A percentile compares a stretch with the other conserved stretches of the same genome.
phyloP scores from a whole-genome alignment of 371 early-diverging fungal genomes.

The Mucor indicus region DNA sequence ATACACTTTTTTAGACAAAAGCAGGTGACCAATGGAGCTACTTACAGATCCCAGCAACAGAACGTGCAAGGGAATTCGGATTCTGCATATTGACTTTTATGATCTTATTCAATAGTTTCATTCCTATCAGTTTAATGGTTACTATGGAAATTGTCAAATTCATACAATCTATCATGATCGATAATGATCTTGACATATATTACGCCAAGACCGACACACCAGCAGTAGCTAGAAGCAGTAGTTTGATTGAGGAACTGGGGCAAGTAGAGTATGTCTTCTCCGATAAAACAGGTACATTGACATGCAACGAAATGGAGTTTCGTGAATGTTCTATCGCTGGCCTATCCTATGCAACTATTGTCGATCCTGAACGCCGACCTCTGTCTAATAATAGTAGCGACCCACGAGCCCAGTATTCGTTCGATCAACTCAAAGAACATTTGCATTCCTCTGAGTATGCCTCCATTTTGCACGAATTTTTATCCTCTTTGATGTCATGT shows the following conservation, averaged over 20 bases:
- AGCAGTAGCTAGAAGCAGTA: constrained; percentile 82
- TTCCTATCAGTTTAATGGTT: constrained; percentile 89
- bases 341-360: constrained; percentile 63
- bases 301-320: constrained; percentile 96
- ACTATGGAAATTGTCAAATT: constrained; percentile 92
- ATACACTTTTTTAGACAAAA: not conserved
- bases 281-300: constrained; percentile 95
- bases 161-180: constrained; percentile 76
- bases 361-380: constrained; percentile 61
- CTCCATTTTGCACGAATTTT: constrained; percentile 65
- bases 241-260: constrained; percentile 94
- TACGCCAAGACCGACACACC: constrained; percentile 81
- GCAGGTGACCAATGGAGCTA: constrained; percentile 29
- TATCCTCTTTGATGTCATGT: constrained; percentile 86
- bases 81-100: constrained; percentile 80
- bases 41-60: constrained; percentile 18
- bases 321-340: constrained; percentile 82
- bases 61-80: constrained; percentile 52
- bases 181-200: constrained; percentile 82
- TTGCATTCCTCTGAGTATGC: constrained; percentile 6
- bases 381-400: constrained; percentile 25
- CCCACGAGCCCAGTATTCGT: constrained; percentile 53
- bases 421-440: constrained; percentile 59
- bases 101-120: constrained; percentile 87
- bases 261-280: constrained; percentile 84